phyloP scores from a whole-genome alignment of 208 protist species.

The Trypanosoma lewisi region DNA sequence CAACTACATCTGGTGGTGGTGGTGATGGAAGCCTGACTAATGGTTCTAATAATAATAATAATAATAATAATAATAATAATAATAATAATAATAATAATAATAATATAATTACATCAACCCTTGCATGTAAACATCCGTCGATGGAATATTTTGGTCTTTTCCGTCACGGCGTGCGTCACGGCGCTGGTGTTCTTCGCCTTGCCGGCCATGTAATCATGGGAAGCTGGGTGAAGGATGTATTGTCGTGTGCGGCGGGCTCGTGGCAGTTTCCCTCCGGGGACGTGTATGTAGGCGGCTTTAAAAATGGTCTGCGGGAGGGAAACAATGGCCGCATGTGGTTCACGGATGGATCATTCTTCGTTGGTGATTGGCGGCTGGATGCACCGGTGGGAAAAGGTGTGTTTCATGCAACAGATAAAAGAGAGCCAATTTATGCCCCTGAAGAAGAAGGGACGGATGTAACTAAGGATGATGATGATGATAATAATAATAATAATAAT shows the following conservation, averaged over 20 bases:
- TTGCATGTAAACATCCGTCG: background rate
- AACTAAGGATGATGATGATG: background rate
- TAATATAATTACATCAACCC: background rate
- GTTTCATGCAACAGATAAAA: conserved; percentile 54
- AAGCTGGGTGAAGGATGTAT: conserved; percentile 56
- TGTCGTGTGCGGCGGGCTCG: conserved; percentile 50
- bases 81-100: no score
- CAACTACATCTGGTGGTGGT: background rate
- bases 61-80: no score
- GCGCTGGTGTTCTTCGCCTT: conserved; percentile 66
- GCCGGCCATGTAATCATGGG: conserved; percentile 67
- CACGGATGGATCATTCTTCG: conserved; percentile 70
- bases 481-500: background rate
- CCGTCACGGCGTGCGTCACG: conserved; percentile 55
- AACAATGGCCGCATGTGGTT: conserved; percentile 42
- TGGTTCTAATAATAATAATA: background rate
- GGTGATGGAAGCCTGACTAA: background rate
- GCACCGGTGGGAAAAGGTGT: conserved; percentile 53
- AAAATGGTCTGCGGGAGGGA: conserved; percentile 37
- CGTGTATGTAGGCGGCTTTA: conserved; percentile 71
- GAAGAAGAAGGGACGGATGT: background rate
- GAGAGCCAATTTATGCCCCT: conserved; percentile 41
- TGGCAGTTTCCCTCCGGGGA: conserved; percentile 77
- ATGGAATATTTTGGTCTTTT: conserved; percentile 85
- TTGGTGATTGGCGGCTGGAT: conserved; percentile 61